Base-by-base conservation (phyloP, 192 early-diverging fungal species). In the Spinellus fusiger region DNA sequence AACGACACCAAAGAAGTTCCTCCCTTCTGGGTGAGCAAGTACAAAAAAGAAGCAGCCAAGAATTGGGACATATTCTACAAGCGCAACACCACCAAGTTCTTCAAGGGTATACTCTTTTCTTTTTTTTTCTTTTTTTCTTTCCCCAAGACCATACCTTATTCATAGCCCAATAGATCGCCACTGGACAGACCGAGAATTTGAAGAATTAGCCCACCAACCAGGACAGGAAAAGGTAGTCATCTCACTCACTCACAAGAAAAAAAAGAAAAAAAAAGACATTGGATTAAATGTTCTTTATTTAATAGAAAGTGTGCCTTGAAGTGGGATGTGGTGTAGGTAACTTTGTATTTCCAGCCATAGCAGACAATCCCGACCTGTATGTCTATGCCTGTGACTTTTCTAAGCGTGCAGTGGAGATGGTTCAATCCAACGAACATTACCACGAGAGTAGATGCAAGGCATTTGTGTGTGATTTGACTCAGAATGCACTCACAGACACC, bases 321-420 rank as follows among this genome's bases (percentile, higher is more conserved):
- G 87, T 96, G 32, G 98, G 98, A 49, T 99, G 98, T 73, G 98
- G 98, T 6, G 95, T 94, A 0, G 96, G 95, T 53, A 96, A 93
- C 75, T 95, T 94, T 74, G 82, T 98, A 29, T 98, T 93, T 69
- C 98, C 98, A 5, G 73, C 94, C 2, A 62, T 99, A 37, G 84
- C 86, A n/a, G 81, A 84, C 70, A 90, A 92, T 73, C 77, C 82
- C 0, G 72, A 83, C 28, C 67, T 98, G 27, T 94, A 84, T 67
- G 84, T 93, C 35, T 94, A 95, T 70, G 94, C 93, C 7, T 93
- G 91, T 69, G 98, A 99, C 71, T 98, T 96, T 68, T 91, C 93
- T 12, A 76, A 83, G 6, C 84, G 86, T 6, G 98, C 98, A 0
- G 86, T 99, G 0, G 87, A 91, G 5, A 84, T 97, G 54, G 96